These are phyloP conservation scores for Penicillium sp. DNA, from an alignment of 2,329 filamentous ascomycete genomes.

Conservation along the genomic window DNA sequence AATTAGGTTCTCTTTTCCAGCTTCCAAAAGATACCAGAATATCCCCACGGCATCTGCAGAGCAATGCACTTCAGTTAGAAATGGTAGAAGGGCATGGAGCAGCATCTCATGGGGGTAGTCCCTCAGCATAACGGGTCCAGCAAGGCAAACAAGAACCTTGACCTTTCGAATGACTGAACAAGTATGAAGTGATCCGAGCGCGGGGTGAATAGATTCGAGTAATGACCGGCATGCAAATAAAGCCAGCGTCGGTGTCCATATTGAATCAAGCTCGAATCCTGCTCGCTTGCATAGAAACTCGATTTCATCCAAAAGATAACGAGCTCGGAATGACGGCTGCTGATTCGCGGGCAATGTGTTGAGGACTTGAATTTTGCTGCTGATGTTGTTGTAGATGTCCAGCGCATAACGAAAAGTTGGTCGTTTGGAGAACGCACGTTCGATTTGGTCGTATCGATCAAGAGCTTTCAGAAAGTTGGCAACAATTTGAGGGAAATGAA, in stretches of 20 bases:
- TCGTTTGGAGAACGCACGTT: conserved; percentile 59
- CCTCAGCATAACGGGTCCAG: conserved; percentile 63
- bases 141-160: conserved; percentile 70
- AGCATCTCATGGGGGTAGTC: conserved; percentile 89
- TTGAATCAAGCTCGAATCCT: conserved; percentile 55
- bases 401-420: conserved; percentile 56
- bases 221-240: conserved; percentile 69
- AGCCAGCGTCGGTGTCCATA: conserved; percentile 73
- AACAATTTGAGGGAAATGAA: conserved; percentile 70
- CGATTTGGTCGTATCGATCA: conserved; percentile 68
- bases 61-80: conserved; percentile 76
- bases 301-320: conserved; percentile 68
- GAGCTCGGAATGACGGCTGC: conserved; percentile 78
- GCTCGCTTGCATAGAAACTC: conserved; percentile 70
- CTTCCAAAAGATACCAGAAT: conserved; percentile 71
- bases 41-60: conserved; percentile 86
- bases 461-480: conserved; percentile 69
- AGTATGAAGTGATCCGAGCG: conserved; percentile 78
- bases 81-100: conserved; percentile 70
- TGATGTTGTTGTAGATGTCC: conserved; percentile 63
- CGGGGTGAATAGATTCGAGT: conserved; percentile 72
- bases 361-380: conserved; percentile 59
- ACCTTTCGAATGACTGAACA: conserved; percentile 83
- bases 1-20: conserved; percentile 59
- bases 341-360: conserved; percentile 67